phyloP scores from a whole-genome alignment of 2,329 filamentous ascomycete species.

The Ophiosphaerella narmari region DNA sequence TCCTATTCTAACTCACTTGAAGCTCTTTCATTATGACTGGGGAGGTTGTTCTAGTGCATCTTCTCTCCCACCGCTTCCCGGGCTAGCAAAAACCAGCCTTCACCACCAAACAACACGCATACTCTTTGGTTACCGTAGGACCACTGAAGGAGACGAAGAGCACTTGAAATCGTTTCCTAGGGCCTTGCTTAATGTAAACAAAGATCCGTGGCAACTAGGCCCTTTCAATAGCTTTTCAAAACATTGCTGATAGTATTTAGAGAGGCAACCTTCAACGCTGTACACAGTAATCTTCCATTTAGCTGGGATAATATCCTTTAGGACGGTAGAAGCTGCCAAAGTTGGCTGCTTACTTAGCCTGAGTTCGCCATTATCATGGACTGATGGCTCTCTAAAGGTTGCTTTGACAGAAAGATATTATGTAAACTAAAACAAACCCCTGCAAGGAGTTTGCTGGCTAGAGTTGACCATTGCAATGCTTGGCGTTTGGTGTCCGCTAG shows the following conservation, averaged over 20 bases:
- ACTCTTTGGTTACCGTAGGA: slow-evolving; percentile 7
- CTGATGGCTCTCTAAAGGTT: slow-evolving; percentile 9
- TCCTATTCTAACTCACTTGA: too few relatives aligned
- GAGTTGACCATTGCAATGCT: too few relatives aligned
- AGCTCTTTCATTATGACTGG: too few relatives aligned
- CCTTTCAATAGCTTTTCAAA: slow-evolving; percentile 7
- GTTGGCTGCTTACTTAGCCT: slow-evolving; percentile 14
- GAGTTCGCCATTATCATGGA: slow-evolving; percentile 13
- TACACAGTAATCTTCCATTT: neutral
- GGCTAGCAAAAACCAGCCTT: slow-evolving; percentile 3
- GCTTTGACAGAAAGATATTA: slow-evolving; percentile 8
- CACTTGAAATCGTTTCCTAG: slow-evolving; percentile 6
- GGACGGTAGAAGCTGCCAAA: slow-evolving; percentile 12
- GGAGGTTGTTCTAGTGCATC: slow-evolving; percentile 4
- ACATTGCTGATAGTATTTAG: slow-evolving; percentile 9
- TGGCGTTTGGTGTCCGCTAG: too few relatives aligned
- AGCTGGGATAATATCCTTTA: neutral
- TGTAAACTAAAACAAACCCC: neutral
- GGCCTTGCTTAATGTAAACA: slow-evolving; percentile 8
- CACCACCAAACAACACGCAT: slow-evolving; percentile 6
- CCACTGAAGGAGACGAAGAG: slow-evolving; percentile 9
- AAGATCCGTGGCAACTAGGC: slow-evolving; percentile 9
- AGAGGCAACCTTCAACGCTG: slow-evolving; percentile 9
- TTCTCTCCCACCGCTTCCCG: slow-evolving; percentile 7
- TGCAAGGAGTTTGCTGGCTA: too few relatives aligned